phyloP scores from a whole-genome alignment of 116 monocot species.

The Papilionanthe hybrid region DNA sequence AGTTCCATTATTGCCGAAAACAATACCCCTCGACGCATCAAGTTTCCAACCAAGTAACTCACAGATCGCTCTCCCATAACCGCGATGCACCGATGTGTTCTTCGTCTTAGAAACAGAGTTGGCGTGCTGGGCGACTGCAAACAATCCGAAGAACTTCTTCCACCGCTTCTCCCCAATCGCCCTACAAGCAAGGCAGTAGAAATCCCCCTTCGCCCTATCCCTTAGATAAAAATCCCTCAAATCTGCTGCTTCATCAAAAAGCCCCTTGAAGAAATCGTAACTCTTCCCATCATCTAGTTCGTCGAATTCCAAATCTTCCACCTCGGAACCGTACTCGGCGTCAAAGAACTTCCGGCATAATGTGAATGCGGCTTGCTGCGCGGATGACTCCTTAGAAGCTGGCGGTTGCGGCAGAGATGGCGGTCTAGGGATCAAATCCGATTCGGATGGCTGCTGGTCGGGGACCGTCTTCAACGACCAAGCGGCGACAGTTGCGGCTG shows the following conservation, averaged over 20 bases:
- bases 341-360: constrained; percentile 3
- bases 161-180: constrained; percentile 17
- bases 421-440: neutral
- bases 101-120: constrained; percentile 13
- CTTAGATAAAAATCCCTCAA: constrained; percentile 18
- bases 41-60: constrained; percentile 15
- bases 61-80: constrained; percentile 16
- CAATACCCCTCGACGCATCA: neutral
- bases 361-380: constrained; percentile 5
- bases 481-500: neutral
- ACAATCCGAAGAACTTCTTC: constrained; percentile 10
- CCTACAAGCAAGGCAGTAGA: constrained; percentile 16
- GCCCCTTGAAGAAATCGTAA: constrained; percentile 13
- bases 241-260: constrained; percentile 17
- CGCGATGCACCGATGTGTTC: constrained; percentile 11
- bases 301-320: constrained; percentile 6
- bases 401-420: neutral
- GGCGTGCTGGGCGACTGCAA: constrained; percentile 19
- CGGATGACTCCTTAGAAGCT: neutral
- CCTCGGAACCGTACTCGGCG: constrained; percentile 2
- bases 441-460: neutral
- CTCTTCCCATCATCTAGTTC: neutral
- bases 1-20: neutral
- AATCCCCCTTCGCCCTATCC: constrained; percentile 15
- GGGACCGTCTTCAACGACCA: constrained; percentile 1